Evolutionary conservation across 306 rosid species (phyloP).

Genomic region (Echinosophora koreensis): DNA sequence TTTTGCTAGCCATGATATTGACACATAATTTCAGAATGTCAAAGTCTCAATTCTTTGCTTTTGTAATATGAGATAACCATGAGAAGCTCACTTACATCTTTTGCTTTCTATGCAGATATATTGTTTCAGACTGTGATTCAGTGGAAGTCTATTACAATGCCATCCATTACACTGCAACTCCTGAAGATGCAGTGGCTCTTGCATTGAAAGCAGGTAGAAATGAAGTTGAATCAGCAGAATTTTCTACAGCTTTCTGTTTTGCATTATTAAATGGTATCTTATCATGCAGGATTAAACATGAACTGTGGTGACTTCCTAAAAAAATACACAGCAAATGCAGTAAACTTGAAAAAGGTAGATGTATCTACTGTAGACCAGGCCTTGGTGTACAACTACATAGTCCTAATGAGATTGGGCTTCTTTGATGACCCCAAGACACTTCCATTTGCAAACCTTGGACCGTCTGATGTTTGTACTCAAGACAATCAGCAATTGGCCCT

Average conservation of each 20-base stretch:
- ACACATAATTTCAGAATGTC: neutral
- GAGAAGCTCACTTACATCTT: constrained; percentile 2
- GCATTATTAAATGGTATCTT: constrained; percentile 6
- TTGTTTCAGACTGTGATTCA: constrained; percentile 89
- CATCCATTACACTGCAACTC: constrained; percentile 69
- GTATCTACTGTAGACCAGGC: constrained; percentile 69
- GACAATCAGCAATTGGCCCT: constrained; percentile 64
- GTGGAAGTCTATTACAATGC: constrained; percentile 64
- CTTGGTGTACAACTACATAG: constrained; percentile 75
- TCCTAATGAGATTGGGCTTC: constrained; percentile 79
- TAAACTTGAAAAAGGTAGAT: constrained; percentile 66
- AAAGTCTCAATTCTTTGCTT: neutral
- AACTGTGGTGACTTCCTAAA: constrained; percentile 70
- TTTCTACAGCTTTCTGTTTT: constrained; percentile 3
- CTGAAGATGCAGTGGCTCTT: constrained; percentile 89
- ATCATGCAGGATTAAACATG: constrained; percentile 78
- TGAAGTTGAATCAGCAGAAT: neutral
- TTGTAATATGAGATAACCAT: constrained; percentile 23
- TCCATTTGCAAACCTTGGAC: constrained; percentile 71
- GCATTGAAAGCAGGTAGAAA: constrained; percentile 76
- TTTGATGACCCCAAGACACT: constrained; percentile 71
- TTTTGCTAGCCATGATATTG: neutral
- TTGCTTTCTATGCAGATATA: constrained; percentile 56
- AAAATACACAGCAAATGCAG: constrained; percentile 68
- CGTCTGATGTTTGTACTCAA: constrained; percentile 66